A percentile compares a stretch with the other conserved stretches of the same genome.
These are phyloP conservation scores for Pseudozyma pruni DNA, from an alignment of 1,284 basidiomycete species.

Conservation along the genomic window DNA sequence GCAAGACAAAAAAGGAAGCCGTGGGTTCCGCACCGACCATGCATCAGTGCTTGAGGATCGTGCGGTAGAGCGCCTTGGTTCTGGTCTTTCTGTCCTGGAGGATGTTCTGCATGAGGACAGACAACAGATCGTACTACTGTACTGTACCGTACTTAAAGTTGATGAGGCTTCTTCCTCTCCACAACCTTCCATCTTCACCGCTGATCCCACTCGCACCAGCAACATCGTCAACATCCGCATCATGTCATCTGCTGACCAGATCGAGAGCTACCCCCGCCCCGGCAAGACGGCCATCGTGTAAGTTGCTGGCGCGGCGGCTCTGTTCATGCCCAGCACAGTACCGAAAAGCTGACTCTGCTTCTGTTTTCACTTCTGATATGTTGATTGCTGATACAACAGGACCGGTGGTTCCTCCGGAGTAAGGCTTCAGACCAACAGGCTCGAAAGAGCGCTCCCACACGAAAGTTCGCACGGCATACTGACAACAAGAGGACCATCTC, in stretches of 20 bases:
- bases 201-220: background rate
- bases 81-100: background rate
- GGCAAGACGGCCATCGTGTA: conserved; percentile 58
- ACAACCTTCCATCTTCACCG: background rate
- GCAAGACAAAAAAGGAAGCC: background rate
- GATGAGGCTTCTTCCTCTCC: background rate
- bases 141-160: background rate
- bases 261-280: conserved; percentile 39
- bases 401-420: conserved; percentile 51
- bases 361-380: no score
- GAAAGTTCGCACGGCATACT: conserved; percentile 1
- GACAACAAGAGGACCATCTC: background rate
- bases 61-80: no score
- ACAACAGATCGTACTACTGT: no score
- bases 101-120: no score
- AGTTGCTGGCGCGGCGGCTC: conserved; percentile 11
- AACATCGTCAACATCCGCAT: background rate
- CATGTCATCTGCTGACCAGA: conserved; percentile 34
- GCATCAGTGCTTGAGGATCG: background rate
- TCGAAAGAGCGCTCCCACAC: no score
- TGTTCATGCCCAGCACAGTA: background rate
- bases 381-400: conserved; percentile 11
- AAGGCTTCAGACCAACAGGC: no score
- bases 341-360: background rate
- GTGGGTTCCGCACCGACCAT: conserved; percentile 18